phyloP scores from a whole-genome alignment of 106 monocot genomes.

The Dendrobium nobile region DNA sequence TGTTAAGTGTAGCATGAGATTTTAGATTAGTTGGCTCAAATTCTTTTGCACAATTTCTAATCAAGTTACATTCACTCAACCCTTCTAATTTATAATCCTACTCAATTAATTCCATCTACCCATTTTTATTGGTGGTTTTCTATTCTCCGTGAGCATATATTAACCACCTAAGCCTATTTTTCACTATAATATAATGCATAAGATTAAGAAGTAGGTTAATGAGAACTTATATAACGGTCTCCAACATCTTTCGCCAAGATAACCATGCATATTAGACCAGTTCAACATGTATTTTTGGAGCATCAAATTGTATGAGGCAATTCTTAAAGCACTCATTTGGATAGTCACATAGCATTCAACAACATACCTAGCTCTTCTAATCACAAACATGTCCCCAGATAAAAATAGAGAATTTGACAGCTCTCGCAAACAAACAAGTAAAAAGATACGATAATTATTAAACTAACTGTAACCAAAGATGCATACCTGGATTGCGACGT shows the following conservation, averaged over 20 bases:
- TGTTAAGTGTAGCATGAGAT: neutral
- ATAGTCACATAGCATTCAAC: neutral
- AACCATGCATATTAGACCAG: too few relatives aligned
- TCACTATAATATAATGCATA: neutral
- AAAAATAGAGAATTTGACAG: neutral
- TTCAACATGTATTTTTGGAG: neutral
- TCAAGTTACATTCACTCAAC: neutral
- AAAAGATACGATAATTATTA: neutral
- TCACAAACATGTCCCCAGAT: neutral
- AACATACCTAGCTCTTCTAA: neutral
- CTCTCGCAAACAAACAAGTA: neutral
- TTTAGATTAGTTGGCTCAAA: neutral
- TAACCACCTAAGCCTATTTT: neutral
- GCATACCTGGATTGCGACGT: slow-evolving; percentile 73
- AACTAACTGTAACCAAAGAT: neutral
- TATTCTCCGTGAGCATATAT: neutral
- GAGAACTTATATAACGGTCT: neutral
- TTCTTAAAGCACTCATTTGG: neutral
- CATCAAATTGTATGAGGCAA: neutral
- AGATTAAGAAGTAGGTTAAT: neutral
- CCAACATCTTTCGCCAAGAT: neutral
- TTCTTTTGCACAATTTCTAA: neutral
- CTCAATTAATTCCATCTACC: neutral
- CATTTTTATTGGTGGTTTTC: neutral
- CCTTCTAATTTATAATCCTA: neutral